phyloP scores from a whole-genome alignment of 306 rosid species.

The Arachis hypogaea region DNA sequence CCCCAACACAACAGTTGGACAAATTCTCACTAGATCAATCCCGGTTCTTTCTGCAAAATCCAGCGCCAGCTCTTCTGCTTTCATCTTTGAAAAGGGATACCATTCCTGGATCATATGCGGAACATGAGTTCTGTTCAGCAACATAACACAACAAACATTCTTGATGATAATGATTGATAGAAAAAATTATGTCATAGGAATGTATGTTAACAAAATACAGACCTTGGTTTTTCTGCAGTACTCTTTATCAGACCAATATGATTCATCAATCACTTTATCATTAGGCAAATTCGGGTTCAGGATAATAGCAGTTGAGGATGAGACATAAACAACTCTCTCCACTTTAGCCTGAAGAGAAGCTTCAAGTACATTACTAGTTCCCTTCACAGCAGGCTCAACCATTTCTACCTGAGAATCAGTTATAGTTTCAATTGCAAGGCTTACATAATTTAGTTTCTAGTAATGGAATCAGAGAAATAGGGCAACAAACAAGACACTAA shows the following conservation, averaged over 20 bases:
- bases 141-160: slow-evolving; percentile 11
- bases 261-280: slow-evolving; percentile 48
- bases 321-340: slow-evolving; percentile 45
- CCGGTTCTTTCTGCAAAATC: slow-evolving; percentile 60
- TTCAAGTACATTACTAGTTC: slow-evolving; percentile 56
- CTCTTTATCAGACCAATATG: slow-evolving; percentile 57
- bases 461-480: background rate
- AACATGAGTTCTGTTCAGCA: background rate
- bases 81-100: slow-evolving; percentile 61
- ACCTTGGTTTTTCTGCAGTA: slow-evolving; percentile 47
- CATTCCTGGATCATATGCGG: too few species aligned
- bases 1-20: slow-evolving; percentile 59
- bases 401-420: slow-evolving; percentile 49
- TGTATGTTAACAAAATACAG: background rate
- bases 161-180: background rate
- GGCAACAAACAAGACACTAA: background rate
- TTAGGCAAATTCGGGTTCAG: slow-evolving; percentile 29
- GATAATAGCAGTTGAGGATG: slow-evolving; percentile 36
- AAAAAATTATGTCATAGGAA: slow-evolving; percentile 13
- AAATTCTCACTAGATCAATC: slow-evolving; percentile 55
- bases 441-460: background rate
- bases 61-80: slow-evolving; percentile 69
- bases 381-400: slow-evolving; percentile 74
- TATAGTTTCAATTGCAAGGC: background rate
- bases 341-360: slow-evolving; percentile 53